Evolutionary conservation across 768 basidiomycete genomes (phyloP).

Genomic region (Lentinula guzmanii): DNA sequence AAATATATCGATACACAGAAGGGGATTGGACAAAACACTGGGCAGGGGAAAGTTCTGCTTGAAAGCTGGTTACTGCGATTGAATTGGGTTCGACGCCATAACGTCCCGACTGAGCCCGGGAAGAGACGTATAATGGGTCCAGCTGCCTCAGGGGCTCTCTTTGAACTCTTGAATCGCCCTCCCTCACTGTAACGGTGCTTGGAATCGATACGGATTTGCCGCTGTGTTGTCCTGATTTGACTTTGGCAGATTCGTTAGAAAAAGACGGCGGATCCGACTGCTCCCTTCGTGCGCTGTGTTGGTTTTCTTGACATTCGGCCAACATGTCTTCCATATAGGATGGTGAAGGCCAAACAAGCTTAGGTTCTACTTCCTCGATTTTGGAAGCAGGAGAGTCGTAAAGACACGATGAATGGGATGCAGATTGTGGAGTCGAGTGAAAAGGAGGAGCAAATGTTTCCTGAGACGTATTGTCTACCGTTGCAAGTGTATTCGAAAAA

Average conservation of each 20-base stretch:
- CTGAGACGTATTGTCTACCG: neutral
- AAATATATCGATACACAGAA: too few relatives aligned
- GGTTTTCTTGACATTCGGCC: neutral
- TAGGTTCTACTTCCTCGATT: neutral
- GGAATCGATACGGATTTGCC: too few relatives aligned
- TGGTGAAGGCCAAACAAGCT: neutral
- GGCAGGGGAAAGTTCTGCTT: too few relatives aligned
- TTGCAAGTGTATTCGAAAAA: too few relatives aligned
- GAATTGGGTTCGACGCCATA: too few relatives aligned
- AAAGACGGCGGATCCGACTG: too few relatives aligned
- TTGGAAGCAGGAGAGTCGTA: neutral
- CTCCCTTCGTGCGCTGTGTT: neutral
- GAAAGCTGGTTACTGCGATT: too few relatives aligned
- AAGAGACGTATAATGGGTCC: neutral
- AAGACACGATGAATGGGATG: neutral
- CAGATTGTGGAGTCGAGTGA: neutral
- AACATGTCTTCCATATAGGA: neutral
- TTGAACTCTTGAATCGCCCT: neutral
- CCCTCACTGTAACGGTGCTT: too few relatives aligned
- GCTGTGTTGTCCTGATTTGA: too few relatives aligned
- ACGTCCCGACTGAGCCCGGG: neutral
- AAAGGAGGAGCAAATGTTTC: neutral
- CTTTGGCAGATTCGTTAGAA: too few relatives aligned
- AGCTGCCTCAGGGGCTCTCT: neutral
- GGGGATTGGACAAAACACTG: too few relatives aligned